phyloP scores from a whole-genome alignment of 2,329 filamentous ascomycete species.

The Sarocladiaceae sp. region DNA sequence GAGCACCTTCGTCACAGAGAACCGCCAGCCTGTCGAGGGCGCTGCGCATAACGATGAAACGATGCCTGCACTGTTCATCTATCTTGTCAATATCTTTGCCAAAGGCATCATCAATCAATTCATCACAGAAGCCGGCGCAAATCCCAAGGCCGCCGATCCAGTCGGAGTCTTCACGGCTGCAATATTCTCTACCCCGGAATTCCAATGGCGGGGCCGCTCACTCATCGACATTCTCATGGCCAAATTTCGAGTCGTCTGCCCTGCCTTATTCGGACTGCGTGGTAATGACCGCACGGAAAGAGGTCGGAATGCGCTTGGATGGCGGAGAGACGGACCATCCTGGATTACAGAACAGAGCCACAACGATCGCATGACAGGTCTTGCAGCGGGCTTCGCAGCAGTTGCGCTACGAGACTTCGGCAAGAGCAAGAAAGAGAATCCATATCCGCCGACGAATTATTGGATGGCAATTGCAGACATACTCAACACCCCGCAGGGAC shows the following conservation, averaged over 20 bases:
- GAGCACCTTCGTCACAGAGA: conserved; percentile 45
- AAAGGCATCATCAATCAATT: conserved; percentile 71
- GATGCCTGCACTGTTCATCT: conserved; percentile 65
- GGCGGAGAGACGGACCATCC: conserved; percentile 57
- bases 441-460: conserved; percentile 74
- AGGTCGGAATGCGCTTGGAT: conserved; percentile 67
- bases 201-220: conserved; percentile 61
- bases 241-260: conserved; percentile 77
- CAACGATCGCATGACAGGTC: conserved; percentile 75
- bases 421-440: conserved; percentile 63
- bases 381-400: conserved; percentile 80
- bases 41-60: conserved; percentile 46
- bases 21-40: conserved; percentile 42
- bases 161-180: conserved; percentile 73
- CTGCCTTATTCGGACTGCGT: conserved; percentile 78
- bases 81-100: conserved; percentile 70
- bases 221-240: conserved; percentile 81
- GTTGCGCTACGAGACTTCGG: conserved; percentile 80
- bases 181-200: conserved; percentile 66
- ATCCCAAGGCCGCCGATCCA: conserved; percentile 66
- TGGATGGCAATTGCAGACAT: conserved; percentile 77
- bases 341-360: conserved; percentile 71
- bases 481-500: conserved; percentile 64
- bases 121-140: conserved; percentile 60
- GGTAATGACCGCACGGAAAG: conserved; percentile 69